Evolutionary conservation across 2,329 filamentous ascomycete species (phyloP).

Genomic region (Pseudogymnoascus sp.): DNA sequence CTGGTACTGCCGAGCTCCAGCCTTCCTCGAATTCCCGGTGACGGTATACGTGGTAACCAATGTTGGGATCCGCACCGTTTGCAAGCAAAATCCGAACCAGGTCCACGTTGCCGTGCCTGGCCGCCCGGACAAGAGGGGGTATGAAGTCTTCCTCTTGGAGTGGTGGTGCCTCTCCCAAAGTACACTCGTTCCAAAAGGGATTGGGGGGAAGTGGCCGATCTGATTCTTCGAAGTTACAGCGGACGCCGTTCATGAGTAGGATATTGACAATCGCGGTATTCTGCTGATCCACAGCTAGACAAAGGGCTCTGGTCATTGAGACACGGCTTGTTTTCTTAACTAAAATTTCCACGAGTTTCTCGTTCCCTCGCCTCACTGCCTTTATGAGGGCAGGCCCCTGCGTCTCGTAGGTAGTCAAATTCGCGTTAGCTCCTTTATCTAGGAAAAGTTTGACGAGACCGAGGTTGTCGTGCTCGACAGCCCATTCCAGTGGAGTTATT

Average conservation of each 20-base stretch:
- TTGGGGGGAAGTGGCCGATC: constrained; percentile 12
- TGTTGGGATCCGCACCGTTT: constrained; percentile 16
- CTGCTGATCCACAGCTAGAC: constrained; percentile 14
- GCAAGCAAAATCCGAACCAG: constrained; percentile 16
- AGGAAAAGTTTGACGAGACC: constrained; percentile 15
- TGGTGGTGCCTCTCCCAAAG: not conserved
- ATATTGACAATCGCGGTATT: constrained; percentile 15
- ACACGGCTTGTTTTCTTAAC: constrained; percentile 15
- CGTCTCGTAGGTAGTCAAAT: constrained; percentile 2
- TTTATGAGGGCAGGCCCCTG: constrained; percentile 13
- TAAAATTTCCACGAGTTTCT: constrained; percentile 14
- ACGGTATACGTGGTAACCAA: constrained; percentile 13
- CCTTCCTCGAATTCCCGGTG: not conserved
- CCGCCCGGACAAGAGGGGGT: constrained; percentile 12
- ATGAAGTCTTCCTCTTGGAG: constrained; percentile 10
- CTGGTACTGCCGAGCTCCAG: not conserved
- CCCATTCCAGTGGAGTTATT: constrained; percentile 15
- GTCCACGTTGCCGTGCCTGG: constrained; percentile 13
- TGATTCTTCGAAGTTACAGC: constrained; percentile 18
- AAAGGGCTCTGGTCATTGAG: constrained; percentile 14
- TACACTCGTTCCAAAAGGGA: not conserved
- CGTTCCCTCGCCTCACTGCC: constrained; percentile 16
- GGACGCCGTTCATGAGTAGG: constrained; percentile 15
- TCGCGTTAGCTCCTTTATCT: constrained; percentile 14
- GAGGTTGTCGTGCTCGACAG: constrained; percentile 13